These are phyloP conservation scores for Calonectria henricotiae DNA, from an alignment of 2,329 filamentous ascomycete genomes.

Conservation along the genomic window DNA sequence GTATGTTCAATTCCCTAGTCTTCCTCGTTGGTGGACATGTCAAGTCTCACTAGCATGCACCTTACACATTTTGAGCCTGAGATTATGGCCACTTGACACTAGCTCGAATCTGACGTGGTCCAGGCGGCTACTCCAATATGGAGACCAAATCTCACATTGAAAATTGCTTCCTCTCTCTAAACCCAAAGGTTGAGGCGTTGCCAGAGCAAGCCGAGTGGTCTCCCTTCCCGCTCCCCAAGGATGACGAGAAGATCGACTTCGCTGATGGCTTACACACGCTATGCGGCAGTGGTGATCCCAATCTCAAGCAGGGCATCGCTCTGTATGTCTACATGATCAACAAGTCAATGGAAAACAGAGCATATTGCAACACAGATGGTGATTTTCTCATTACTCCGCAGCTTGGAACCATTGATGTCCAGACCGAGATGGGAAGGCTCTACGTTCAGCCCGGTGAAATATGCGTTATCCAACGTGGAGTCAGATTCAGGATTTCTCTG, in stretches of 20 bases:
- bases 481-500: slow-evolving; percentile 45
- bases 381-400: slow-evolving; percentile 23
- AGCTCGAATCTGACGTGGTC: not conserved
- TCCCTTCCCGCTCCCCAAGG: not conserved
- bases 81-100: not conserved
- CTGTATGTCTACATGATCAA: slow-evolving; percentile 17
- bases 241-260: slow-evolving; percentile 15
- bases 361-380: slow-evolving; percentile 12
- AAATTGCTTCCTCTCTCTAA: slow-evolving; percentile 11
- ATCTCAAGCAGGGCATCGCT: slow-evolving; percentile 10
- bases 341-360: slow-evolving; percentile 7
- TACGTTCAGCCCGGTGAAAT: slow-evolving; percentile 78
- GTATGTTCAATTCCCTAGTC: not conserved
- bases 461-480: slow-evolving; percentile 75
- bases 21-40: no score
- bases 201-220: slow-evolving; percentile 5
- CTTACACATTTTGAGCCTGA: not conserved
- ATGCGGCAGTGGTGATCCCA: slow-evolving; percentile 10
- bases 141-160: slow-evolving; percentile 19
- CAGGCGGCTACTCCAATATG: slow-evolving; percentile 3
- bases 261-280: slow-evolving; percentile 13
- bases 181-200: slow-evolving; percentile 4
- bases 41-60: no score
- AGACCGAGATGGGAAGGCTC: slow-evolving; percentile 77
- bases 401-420: slow-evolving; percentile 73